These are phyloP conservation scores for Verticillium klebahnii DNA, from an alignment of 2,329 filamentous ascomycete genomes.

Conservation along the genomic window DNA sequence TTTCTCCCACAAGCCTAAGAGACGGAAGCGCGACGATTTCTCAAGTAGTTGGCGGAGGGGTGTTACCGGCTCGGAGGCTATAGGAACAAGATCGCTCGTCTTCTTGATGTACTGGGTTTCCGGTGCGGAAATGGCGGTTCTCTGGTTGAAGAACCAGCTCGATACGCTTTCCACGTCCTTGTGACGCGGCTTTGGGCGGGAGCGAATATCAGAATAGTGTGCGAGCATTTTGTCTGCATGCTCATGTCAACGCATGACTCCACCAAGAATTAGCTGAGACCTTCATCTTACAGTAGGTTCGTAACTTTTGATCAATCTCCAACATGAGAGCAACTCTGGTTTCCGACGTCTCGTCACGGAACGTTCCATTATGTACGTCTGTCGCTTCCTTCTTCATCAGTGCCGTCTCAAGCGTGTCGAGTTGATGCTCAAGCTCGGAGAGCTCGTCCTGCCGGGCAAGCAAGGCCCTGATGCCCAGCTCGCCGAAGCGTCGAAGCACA, in stretches of 20 bases:
- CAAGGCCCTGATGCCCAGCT: constrained; percentile 21
- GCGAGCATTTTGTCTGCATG: constrained; percentile 18
- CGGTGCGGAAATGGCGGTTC: constrained; percentile 3
- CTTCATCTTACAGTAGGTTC: constrained; percentile 18
- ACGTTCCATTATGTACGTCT: constrained; percentile 20
- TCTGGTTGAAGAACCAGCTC: constrained; percentile 18
- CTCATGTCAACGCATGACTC: no score
- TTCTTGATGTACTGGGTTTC: constrained; percentile 13
- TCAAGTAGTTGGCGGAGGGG: constrained; percentile 9
- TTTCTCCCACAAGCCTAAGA: not conserved
- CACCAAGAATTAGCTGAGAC: not conserved
- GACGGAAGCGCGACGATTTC: constrained; percentile 1
- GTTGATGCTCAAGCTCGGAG: constrained; percentile 20
- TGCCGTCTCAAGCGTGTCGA: constrained; percentile 19
- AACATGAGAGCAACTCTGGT: constrained; percentile 14
- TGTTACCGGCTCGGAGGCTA: constrained; percentile 5
- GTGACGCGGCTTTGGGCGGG: constrained; percentile 10
- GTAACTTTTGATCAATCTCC: constrained; percentile 11
- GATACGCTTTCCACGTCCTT: constrained; percentile 18
- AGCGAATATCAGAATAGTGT: constrained; percentile 15
- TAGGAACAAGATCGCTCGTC: constrained; percentile 15
- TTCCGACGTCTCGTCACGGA: constrained; percentile 16
- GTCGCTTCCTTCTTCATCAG: constrained; percentile 12
- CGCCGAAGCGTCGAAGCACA: constrained; percentile 26
- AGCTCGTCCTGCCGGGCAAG: constrained; percentile 28